phyloP scores from a whole-genome alignment of 345 rosid genomes.

The Hypericum androsaemum region DNA sequence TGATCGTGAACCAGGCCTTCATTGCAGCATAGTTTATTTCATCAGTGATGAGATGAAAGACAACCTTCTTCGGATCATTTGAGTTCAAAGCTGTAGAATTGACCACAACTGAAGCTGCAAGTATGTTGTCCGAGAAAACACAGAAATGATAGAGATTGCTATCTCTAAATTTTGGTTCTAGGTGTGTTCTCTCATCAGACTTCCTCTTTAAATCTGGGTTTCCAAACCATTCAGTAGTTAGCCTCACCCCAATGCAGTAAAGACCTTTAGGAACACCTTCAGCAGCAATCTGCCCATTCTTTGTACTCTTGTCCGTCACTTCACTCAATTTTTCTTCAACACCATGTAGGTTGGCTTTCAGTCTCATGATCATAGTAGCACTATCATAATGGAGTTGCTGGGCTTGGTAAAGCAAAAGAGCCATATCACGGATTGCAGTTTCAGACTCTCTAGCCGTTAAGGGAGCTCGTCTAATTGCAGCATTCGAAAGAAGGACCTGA shows the following conservation, averaged over 20 bases:
- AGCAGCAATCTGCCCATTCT: conserved; percentile 93
- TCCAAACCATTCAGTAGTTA: conserved; percentile 72
- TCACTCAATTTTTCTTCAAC: conserved; percentile 73
- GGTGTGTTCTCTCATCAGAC: conserved; percentile 27
- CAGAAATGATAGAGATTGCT: conserved; percentile 61
- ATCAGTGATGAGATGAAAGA: conserved; percentile 81
- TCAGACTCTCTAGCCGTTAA: conserved; percentile 62
- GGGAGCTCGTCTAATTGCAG: conserved; percentile 65
- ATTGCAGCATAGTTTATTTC: conserved; percentile 74
- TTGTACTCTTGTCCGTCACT: conserved; percentile 66
- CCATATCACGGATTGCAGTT: conserved; percentile 71
- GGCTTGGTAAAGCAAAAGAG: conserved; percentile 73
- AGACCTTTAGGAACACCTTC: conserved; percentile 93
- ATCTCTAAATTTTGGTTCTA: conserved; percentile 45
- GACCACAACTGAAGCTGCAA: conserved; percentile 88
- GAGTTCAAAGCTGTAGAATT: conserved; percentile 73
- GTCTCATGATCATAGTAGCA: conserved; percentile 88
- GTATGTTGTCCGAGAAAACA: conserved; percentile 81
- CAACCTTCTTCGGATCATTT: conserved; percentile 45
- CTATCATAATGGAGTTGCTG: conserved; percentile 87
- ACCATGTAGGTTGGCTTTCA: conserved; percentile 71
- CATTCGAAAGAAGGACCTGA: conserved; percentile 64
- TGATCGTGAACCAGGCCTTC: conserved; percentile 80
- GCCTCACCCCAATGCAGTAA: conserved; percentile 74
- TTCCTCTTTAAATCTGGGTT: conserved; percentile 29